Percentiles rank a stretch among this genome's conserved stretches.
These are phyloP conservation scores for Aspergillus viridinutans DNA, from an alignment of 2,329 filamentous ascomycete genomes.

Conservation along the genomic window DNA sequence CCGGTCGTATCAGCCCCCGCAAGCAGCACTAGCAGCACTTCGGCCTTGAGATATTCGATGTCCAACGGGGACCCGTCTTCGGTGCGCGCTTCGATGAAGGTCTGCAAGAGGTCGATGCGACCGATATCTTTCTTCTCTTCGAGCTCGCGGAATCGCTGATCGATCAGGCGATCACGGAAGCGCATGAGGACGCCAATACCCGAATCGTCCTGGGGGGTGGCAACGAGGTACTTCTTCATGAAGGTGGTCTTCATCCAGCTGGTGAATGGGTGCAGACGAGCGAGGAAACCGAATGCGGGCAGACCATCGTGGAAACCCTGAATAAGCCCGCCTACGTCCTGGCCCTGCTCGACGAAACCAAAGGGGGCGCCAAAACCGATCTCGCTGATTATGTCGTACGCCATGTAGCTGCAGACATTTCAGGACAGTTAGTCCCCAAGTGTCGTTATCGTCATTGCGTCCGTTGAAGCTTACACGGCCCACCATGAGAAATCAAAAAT, in stretches of 20 bases:
- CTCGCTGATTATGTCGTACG: conserved; percentile 56
- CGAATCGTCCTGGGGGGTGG: conserved; percentile 50
- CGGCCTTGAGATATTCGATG: conserved; percentile 51
- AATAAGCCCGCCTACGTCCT: conserved; percentile 53
- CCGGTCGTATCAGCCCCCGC: conserved; percentile 53
- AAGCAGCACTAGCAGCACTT: conserved; percentile 50
- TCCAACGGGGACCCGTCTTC: conserved; percentile 46
- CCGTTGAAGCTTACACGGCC: conserved; percentile 43
- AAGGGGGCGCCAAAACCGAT: conserved; percentile 55
- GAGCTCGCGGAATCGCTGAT: conserved; percentile 47
- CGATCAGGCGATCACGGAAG: conserved; percentile 53
- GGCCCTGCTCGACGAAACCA: conserved; percentile 51
- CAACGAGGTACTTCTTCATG: conserved; percentile 50
- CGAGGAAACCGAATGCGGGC: conserved; percentile 49
- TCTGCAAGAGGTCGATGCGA: conserved; percentile 53
- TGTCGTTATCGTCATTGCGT: too few relatives aligned
- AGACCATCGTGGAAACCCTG: conserved; percentile 53
- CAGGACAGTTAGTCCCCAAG: background rate
- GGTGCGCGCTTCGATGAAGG: conserved; percentile 42
- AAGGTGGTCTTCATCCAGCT: conserved; percentile 53
- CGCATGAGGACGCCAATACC: conserved; percentile 56
- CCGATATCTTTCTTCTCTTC: conserved; percentile 42
- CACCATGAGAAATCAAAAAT: conserved; percentile 54
- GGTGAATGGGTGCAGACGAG: conserved; percentile 51
- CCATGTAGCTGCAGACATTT: conserved; percentile 41